A percentile compares a stretch with the other conserved stretches of the same genome.
Conservation (phyloP, 1,284 basidiomycete species). For the Moesziomyces sp. region DNA sequence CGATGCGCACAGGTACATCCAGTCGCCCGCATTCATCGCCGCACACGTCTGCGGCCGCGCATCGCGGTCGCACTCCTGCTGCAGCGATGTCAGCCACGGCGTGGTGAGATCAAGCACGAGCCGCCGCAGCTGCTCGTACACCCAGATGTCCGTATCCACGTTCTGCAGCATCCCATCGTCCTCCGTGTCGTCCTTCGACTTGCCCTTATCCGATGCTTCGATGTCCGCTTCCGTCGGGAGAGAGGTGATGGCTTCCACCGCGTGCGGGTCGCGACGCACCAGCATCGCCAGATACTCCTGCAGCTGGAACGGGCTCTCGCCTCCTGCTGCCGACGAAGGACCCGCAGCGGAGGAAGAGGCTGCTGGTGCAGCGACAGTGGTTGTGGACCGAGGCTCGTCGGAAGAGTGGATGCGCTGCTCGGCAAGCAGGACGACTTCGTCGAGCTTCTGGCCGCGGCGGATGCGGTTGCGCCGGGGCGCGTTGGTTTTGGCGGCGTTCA, state of each 20-base stretch:
- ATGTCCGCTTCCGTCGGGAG: constrained; percentile 67
- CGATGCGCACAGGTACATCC: constrained; percentile 94
- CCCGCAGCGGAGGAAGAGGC: constrained; percentile 13
- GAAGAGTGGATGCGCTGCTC: constrained; percentile 20
- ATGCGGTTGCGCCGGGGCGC: constrained; percentile 33
- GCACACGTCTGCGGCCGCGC: constrained; percentile 75
- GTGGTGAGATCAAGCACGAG: constrained; percentile 90
- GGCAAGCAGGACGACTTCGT: constrained; percentile 34
- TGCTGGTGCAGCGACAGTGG: constrained; percentile 5
- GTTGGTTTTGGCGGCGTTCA: constrained; percentile 7
- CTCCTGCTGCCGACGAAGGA: background rate
- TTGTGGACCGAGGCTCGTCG: background rate
- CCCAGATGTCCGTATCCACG: constrained; percentile 81
- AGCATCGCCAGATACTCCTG: constrained; percentile 93
- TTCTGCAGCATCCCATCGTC: constrained; percentile 23
- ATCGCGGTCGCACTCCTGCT: constrained; percentile 76
- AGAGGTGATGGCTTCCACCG: constrained; percentile 82
- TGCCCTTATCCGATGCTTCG: constrained; percentile 66
- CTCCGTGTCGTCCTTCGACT: constrained; percentile 39
- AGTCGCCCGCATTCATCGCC: constrained; percentile 97
- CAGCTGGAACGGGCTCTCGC: constrained; percentile 88
- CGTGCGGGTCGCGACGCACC: constrained; percentile 85
- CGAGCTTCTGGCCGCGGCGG: constrained; percentile 51
- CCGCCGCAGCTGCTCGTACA: constrained; percentile 91
- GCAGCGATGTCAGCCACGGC: constrained; percentile 85